Percentiles rank a stretch among this genome's conserved stretches.
These are phyloP conservation scores for Paulownia fortunei DNA, from an alignment of 257 asterid species.

Conservation along the genomic window DNA sequence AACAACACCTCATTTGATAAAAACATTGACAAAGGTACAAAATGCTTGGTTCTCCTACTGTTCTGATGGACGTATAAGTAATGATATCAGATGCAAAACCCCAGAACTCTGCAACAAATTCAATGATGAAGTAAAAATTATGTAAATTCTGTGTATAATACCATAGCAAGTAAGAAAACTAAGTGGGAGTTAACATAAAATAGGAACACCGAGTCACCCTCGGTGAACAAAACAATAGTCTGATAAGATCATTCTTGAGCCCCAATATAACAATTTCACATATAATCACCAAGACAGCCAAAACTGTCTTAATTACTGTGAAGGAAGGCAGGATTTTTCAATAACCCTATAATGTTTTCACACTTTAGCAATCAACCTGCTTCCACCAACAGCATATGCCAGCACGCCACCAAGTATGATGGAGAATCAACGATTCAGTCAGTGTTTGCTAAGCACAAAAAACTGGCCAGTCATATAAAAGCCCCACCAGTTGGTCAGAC, in stretches of 20 bases:
- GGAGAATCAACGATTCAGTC: conserved; percentile 21
- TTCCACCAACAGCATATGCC: not conserved
- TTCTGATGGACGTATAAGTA: not conserved
- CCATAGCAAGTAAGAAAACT: conserved; percentile 16
- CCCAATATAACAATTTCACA: conserved; percentile 8
- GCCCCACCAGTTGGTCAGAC: not conserved
- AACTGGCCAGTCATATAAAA: not conserved
- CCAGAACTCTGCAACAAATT: conserved; percentile 10
- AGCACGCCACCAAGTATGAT: not conserved
- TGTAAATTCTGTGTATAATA: not conserved
- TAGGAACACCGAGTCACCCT: conserved; percentile 29
- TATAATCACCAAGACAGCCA: conserved; percentile 11
- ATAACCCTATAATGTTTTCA: not conserved
- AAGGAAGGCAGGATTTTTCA: not conserved
- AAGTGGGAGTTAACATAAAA: not conserved
- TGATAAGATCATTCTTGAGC: not conserved
- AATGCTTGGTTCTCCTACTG: not conserved
- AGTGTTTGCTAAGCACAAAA: not conserved
- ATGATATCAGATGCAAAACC: not conserved
- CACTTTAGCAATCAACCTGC: not conserved
- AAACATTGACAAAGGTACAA: not conserved
- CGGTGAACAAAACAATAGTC: conserved; percentile 32
- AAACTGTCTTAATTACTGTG: conserved; percentile 14
- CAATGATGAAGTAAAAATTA: conserved; percentile 5
- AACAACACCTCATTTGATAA: not conserved